Percentiles rank a stretch among this genome's conserved stretches.
These are phyloP conservation scores for Epichloe coenophiala DNA, from an alignment of 2,329 filamentous ascomycete species.

Conservation along the genomic window DNA sequence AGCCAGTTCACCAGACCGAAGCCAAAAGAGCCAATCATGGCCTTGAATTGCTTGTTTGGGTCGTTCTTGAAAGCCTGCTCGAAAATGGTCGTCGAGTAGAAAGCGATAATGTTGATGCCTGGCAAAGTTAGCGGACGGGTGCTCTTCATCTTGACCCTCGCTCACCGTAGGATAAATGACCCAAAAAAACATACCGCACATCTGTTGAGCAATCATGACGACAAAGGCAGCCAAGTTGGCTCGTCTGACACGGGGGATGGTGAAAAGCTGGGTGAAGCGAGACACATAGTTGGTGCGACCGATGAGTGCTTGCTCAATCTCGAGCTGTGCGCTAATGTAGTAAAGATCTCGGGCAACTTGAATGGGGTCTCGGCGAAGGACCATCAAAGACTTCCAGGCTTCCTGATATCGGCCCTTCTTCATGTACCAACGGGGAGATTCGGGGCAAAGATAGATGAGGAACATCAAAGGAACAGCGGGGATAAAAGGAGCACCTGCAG, in stretches of 20 bases:
- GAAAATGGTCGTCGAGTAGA: constrained; percentile 56
- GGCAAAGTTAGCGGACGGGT: not conserved
- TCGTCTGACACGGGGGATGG: constrained; percentile 48
- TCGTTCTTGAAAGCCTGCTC: constrained; percentile 39
- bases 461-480: constrained; percentile 38
- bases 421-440: constrained; percentile 51
- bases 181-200: constrained; percentile 33
- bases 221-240: constrained; percentile 65
- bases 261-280: constrained; percentile 49
- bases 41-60: constrained; percentile 24
- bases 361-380: constrained; percentile 38
- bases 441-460: constrained; percentile 47
- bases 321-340: constrained; percentile 33
- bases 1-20: constrained; percentile 47
- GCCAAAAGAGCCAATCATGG: constrained; percentile 34
- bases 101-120: constrained; percentile 55
- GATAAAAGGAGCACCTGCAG: constrained; percentile 40
- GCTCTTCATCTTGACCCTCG: too few relatives aligned
- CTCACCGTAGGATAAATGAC: not conserved
- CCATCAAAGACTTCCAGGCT: constrained; percentile 42
- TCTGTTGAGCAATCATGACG: constrained; percentile 68
- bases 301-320: constrained; percentile 25
- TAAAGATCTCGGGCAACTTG: constrained; percentile 48
- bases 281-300: constrained; percentile 27
- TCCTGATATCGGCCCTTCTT: constrained; percentile 48